Evolutionary conservation across 257 asterid species (phyloP), one percentile per base, ranked within the genome.

Genomic region (Solanum boliviense): DNA sequence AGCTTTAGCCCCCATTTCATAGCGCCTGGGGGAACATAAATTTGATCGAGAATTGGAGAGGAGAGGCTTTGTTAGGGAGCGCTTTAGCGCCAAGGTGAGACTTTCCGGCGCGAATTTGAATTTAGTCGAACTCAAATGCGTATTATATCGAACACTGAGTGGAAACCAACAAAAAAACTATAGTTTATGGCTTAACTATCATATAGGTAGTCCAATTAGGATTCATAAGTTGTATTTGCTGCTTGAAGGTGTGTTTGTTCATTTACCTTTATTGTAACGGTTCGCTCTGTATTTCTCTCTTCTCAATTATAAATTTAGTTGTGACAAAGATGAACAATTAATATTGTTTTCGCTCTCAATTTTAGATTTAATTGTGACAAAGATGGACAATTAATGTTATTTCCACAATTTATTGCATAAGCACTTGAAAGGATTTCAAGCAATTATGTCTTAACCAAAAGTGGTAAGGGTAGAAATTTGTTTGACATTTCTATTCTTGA

Each of bases 51-150:
- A 1, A 35, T 35, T 36, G 39, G 39, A 4, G 20, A 13, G 20
- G 23, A 48, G 60, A 3, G 60, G 60, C 2, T 18, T 18, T 56
- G 65, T 18, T 56, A 56, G n/a, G 4, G 2, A 52, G n/a, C 2
- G 4, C 9, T 6, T 56, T 52, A 52, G 9, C 4, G 9, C 4
- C 4, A 52, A 52, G 2, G 0, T 52, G 10, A 56, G 65, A 52
- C 2, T 56, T 56, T 56, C 0, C n/a, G 1, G 10, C 0, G 4
- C n/a, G 0, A 52, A 52, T 52, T 0, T 18, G 0, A 0, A 52
- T 52, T 52, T 56, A 18, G 25, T 56, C n/a, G 2, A 0, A 0
- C 25, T 56, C 1, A 0, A 18, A 56, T 6, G n/a, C 2, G n/a
- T 56, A 56, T 18, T 1, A 31, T 56, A 56, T 6, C n/a, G 4